Base-by-base conservation (phyloP, 2,329 filamentous ascomycete genomes). In the Exophiala oligosperma region DNA sequence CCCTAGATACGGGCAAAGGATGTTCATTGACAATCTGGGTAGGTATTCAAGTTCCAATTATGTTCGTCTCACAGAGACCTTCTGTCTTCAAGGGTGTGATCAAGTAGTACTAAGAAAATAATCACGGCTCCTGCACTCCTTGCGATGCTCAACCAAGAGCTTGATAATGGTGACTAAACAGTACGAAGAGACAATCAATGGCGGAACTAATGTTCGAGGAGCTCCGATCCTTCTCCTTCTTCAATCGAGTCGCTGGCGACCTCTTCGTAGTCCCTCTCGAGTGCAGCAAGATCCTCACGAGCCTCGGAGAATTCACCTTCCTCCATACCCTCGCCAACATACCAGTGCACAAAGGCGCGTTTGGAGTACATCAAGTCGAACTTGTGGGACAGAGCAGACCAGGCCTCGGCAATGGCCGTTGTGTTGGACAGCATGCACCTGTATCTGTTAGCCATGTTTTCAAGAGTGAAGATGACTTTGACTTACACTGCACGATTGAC, bases 351-450 rank as follows among this genome's bases (percentile, higher is more conserved):
- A 81, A 99, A 99, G 64, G 94, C 94, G 83, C 94, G 94, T 89
- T 99, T 99, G 77, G 91, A 95, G 88, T 97, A 97, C 94, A 99
- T 99, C 76, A 99, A 91, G 74, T 99, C 94, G 83, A 99, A 99
- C 83, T 99, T 99, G 85, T 89, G 86, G 63, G 92, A 95, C 66
- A 99, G 86, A 67, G 92, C 92, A 65, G 90, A 92, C 94, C 94
- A 99, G 65, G 94, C 94, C 82, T 97, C 93, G 73, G 93, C 90
- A 72, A 99, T 99, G 72, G 94, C 93, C 53, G 94, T 99, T 70
- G 94, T 99, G 86, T 99, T 79, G 69, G 76, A 79, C 63, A 99
- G 84, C 94, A 99, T 97, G 88, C 93, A 97, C 67, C 89, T 91
- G 72, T 46, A 56, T 29, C 28, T 9, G 23, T 59, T 46, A 59